Evolutionary conservation across 768 basidiomycete genomes (phyloP).

Genomic region (Dentipellis sp.): DNA sequence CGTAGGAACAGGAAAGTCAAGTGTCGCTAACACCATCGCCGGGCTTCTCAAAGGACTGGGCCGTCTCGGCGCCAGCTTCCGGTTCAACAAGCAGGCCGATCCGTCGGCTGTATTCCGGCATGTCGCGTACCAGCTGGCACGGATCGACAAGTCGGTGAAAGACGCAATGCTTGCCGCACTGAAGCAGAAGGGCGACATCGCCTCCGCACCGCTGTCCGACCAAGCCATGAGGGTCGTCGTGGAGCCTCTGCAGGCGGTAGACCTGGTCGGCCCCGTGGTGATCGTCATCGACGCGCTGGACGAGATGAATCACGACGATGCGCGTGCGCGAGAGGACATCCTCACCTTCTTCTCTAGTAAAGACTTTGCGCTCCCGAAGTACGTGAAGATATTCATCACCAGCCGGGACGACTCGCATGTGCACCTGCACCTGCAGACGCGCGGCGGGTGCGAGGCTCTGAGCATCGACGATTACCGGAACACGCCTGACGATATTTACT

Average conservation of each 20-base stretch:
- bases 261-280: not conserved
- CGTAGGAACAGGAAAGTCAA: not conserved
- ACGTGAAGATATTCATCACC: not conserved
- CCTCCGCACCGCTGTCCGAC: not conserved
- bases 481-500: not conserved
- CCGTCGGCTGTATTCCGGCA: not conserved
- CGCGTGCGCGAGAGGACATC: not conserved
- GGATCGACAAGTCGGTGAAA: not conserved
- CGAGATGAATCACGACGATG: not conserved
- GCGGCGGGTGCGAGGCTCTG: not conserved
- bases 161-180: not conserved
- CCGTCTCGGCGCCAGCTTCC: not conserved
- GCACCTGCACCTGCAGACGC: not conserved
- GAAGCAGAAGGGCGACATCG: not conserved
- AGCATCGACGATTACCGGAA: not conserved
- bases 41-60: not conserved
- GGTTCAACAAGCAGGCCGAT: not conserved
- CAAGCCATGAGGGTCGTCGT: not conserved
- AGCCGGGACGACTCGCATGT: not conserved
- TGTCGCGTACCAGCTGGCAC: not conserved
- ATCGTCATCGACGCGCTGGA: not conserved
- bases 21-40: not conserved
- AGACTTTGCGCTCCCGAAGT: not conserved
- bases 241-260: not conserved
- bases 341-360: not conserved